Percentiles rank a stretch among this genome's conserved stretches.
These are phyloP conservation scores for Penicillium vulpinum DNA, from an alignment of 2,329 filamentous ascomycete genomes.

Conservation along the genomic window DNA sequence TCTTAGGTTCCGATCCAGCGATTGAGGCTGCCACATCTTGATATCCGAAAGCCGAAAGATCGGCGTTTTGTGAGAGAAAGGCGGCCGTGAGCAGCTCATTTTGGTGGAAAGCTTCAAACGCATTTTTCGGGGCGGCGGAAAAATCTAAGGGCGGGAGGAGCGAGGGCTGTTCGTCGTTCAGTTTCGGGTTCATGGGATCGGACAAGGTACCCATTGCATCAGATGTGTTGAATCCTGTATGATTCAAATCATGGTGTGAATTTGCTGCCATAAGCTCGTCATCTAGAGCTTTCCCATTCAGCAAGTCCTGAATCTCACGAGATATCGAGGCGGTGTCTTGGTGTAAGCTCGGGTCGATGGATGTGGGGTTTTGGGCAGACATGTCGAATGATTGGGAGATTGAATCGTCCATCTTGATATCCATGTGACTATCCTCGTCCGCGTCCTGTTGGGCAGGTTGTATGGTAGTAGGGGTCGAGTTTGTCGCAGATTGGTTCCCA, in stretches of 20 bases:
- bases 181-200: slow-evolving; percentile 36
- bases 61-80: slow-evolving; percentile 39
- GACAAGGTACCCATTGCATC: slow-evolving; percentile 34
- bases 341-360: slow-evolving; percentile 10
- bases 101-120: slow-evolving; percentile 41
- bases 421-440: slow-evolving; percentile 14
- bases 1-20: slow-evolving; percentile 45
- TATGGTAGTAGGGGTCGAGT: slow-evolving; percentile 19
- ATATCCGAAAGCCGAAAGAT: slow-evolving; percentile 39
- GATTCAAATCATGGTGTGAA: slow-evolving; percentile 6
- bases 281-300: slow-evolving; percentile 19
- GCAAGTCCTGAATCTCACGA: slow-evolving; percentile 16
- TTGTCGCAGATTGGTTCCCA: slow-evolving; percentile 33
- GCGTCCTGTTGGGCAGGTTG: slow-evolving; percentile 14
- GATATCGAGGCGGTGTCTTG: slow-evolving; percentile 15
- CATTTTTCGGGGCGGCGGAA: slow-evolving; percentile 32
- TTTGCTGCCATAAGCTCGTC: slow-evolving; percentile 19
- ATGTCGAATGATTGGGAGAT: slow-evolving; percentile 11
- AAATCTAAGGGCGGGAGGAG: slow-evolving; percentile 40
- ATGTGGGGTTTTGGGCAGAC: not conserved
- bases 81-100: slow-evolving; percentile 43
- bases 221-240: slow-evolving; percentile 13
- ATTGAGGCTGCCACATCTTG: slow-evolving; percentile 39
- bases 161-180: slow-evolving; percentile 32
- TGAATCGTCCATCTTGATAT: slow-evolving; percentile 17